Evolutionary conservation across 1,284 basidiomycete species (phyloP).

Genomic region (Paramarasmius palmivorus): DNA sequence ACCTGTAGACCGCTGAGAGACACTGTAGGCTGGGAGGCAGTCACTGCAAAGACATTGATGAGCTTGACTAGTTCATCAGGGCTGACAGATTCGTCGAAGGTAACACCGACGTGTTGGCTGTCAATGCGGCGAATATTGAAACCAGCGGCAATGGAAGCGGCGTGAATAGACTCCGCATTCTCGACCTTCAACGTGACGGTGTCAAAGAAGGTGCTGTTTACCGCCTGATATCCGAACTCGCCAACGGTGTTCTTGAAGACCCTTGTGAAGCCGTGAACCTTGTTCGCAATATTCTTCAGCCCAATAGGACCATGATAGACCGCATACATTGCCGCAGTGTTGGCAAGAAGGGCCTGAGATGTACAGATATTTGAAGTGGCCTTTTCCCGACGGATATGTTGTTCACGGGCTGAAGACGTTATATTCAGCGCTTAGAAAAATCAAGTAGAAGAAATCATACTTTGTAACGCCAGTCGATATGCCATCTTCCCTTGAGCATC

Average conservation of each 20-base stretch:
- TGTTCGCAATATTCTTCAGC: conserved; percentile 83
- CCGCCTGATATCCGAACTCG: conserved; percentile 68
- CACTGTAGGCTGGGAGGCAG: conserved; percentile 43
- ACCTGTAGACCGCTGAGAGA: conserved; percentile 44
- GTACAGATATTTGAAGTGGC: conserved; percentile 96
- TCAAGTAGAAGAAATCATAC: conserved; percentile 43
- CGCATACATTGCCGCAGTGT: conserved; percentile 98
- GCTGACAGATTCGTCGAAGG: conserved; percentile 90
- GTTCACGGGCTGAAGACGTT: conserved; percentile 75
- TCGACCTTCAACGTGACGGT: conserved; percentile 84
- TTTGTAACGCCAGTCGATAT: conserved; percentile 93
- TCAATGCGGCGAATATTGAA: conserved; percentile 90
- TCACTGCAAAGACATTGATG: conserved; percentile 80
- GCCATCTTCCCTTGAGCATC: conserved; percentile 86
- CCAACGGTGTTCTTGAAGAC: conserved; percentile 75
- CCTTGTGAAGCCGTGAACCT: conserved; percentile 88
- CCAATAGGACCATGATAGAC: conserved; percentile 95
- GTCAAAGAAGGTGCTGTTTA: conserved; percentile 84
- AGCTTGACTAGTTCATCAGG: conserved; percentile 75
- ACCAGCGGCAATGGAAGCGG: conserved; percentile 61
- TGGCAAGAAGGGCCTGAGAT: conserved; percentile 90
- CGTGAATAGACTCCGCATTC: conserved; percentile 70
- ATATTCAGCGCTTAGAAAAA: conserved; percentile 8
- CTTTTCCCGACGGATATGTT: conserved; percentile 95
- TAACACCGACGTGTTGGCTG: conserved; percentile 80